A percentile compares a stretch with the other conserved stretches of the same genome.
These are phyloP conservation scores for Apiotrichum brassicae DNA, from an alignment of 1,284 basidiomycete species.

Conservation along the genomic window DNA sequence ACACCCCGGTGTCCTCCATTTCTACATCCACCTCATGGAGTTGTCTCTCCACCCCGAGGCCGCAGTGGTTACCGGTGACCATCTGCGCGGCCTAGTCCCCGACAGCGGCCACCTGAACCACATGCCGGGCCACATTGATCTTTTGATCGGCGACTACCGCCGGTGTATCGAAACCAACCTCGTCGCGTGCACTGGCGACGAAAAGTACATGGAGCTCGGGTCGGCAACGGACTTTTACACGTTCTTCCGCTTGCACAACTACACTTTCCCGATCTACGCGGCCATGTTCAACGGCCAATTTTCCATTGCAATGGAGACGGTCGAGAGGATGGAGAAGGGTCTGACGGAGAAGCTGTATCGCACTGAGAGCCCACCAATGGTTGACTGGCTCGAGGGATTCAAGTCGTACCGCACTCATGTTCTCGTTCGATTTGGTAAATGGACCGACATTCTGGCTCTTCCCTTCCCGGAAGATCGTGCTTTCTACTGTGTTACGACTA, in stretches of 20 bases:
- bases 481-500: constrained; percentile 30
- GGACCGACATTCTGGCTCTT: constrained; percentile 32
- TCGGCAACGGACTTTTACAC: constrained; percentile 28
- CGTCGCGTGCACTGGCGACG: constrained; percentile 29
- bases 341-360: constrained; percentile 26
- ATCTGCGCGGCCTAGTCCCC: constrained; percentile 30
- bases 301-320: constrained; percentile 21
- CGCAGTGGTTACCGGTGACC: constrained; percentile 29
- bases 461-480: constrained; percentile 22
- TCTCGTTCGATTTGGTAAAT: constrained; percentile 37
- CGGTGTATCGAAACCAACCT: constrained; percentile 29
- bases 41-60: constrained; percentile 33
- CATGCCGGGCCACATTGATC: constrained; percentile 42
- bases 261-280: constrained; percentile 34
- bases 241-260: constrained; percentile 40
- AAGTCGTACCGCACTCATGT: constrained; percentile 29
- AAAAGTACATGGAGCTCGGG: constrained; percentile 24
- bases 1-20: constrained; percentile 38
- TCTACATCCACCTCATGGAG: constrained; percentile 43
- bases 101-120: constrained; percentile 39
- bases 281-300: constrained; percentile 40
- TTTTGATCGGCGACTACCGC: constrained; percentile 40
- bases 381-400: constrained; percentile 37
- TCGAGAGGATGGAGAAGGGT: constrained; percentile 30
- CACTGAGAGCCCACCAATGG: constrained; percentile 22